These are phyloP conservation scores for Xerocomus amazonicus DNA, from an alignment of 1,284 basidiomycete genomes.

Conservation along the genomic window DNA sequence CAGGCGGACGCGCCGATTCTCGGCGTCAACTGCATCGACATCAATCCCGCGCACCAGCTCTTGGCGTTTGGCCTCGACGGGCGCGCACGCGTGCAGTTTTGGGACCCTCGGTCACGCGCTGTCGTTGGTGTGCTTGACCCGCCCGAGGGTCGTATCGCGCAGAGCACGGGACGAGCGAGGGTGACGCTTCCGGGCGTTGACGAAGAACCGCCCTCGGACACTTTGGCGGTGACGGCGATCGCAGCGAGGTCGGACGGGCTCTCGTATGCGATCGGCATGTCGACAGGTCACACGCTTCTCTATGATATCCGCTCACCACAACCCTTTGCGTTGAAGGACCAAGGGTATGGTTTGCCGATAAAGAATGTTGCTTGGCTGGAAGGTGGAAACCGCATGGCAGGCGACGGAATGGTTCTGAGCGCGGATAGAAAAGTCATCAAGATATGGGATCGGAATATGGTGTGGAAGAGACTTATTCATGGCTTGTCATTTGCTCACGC, in stretches of 20 bases:
- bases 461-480: slow-evolving; percentile 37
- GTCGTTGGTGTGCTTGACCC: slow-evolving; percentile 77
- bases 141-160: slow-evolving; percentile 59
- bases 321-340: slow-evolving; percentile 90
- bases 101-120: slow-evolving; percentile 88
- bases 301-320: slow-evolving; percentile 89
- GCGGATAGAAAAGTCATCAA: slow-evolving; percentile 95
- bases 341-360: slow-evolving; percentile 93
- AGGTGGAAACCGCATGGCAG: slow-evolving; percentile 77
- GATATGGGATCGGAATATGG: slow-evolving; percentile 86
- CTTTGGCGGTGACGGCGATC: slow-evolving; percentile 80
- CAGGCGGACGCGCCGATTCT: slow-evolving; percentile 55
- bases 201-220: slow-evolving; percentile 31
- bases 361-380: slow-evolving; percentile 89
- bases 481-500: slow-evolving; percentile 5
- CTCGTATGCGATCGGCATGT: slow-evolving; percentile 92
- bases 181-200: slow-evolving; percentile 43
- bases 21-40: slow-evolving; percentile 90
- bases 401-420: slow-evolving; percentile 84
- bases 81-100: slow-evolving; percentile 87
- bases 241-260: slow-evolving; percentile 85
- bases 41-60: slow-evolving; percentile 92
- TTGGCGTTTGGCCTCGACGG: slow-evolving; percentile 87
- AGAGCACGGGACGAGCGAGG: slow-evolving; percentile 37
- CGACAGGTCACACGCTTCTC: slow-evolving; percentile 89